A percentile compares a stretch with the other conserved stretches of the same genome.
Evolutionary conservation across 2,329 filamentous ascomycete genomes (phyloP).

Genomic region (Phialophora chinensis): DNA sequence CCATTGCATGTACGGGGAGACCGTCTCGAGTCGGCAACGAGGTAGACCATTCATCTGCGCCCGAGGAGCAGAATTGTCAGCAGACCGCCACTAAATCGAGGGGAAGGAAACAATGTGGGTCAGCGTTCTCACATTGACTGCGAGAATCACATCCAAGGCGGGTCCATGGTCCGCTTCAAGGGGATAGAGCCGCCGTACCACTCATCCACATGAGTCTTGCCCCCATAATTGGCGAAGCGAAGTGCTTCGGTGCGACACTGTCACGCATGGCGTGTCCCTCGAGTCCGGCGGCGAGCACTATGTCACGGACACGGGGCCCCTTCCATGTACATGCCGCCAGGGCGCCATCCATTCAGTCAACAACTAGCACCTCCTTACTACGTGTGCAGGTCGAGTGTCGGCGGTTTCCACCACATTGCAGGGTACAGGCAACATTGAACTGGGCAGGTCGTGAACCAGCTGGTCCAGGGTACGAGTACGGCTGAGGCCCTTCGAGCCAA

Average conservation of each 20-base stretch:
- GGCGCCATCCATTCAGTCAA: constrained; percentile 66
- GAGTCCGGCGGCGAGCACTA: constrained; percentile 57
- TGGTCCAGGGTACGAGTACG: constrained; percentile 57
- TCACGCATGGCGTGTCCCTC: constrained; percentile 38
- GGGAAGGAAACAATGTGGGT: not conserved
- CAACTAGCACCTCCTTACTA: constrained; percentile 63
- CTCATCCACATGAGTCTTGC: constrained; percentile 61
- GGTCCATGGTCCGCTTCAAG: constrained; percentile 52
- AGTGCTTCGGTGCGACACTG: constrained; percentile 50
- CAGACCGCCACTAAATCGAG: not conserved
- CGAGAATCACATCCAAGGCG: constrained; percentile 56
- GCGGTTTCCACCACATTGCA: constrained; percentile 67
- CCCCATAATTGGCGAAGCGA: constrained; percentile 62
- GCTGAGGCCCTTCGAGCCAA: constrained; percentile 52
- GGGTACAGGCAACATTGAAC: constrained; percentile 61
- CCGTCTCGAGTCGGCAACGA: constrained; percentile 57
- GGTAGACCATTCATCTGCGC: constrained; percentile 56
- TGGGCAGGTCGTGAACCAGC: constrained; percentile 57
- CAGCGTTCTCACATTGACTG: constrained; percentile 50
- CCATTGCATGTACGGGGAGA: constrained; percentile 58
- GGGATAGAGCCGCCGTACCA: constrained; percentile 65
- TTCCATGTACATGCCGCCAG: constrained; percentile 67
- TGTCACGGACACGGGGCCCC: constrained; percentile 58
- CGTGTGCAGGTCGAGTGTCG: constrained; percentile 66
- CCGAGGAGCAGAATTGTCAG: constrained; percentile 17